Evolutionary conservation across 371 early-diverging fungal genomes (phyloP), one percentile per base, ranked within the genome.

Genomic region (Apophysomyces variabilis): DNA sequence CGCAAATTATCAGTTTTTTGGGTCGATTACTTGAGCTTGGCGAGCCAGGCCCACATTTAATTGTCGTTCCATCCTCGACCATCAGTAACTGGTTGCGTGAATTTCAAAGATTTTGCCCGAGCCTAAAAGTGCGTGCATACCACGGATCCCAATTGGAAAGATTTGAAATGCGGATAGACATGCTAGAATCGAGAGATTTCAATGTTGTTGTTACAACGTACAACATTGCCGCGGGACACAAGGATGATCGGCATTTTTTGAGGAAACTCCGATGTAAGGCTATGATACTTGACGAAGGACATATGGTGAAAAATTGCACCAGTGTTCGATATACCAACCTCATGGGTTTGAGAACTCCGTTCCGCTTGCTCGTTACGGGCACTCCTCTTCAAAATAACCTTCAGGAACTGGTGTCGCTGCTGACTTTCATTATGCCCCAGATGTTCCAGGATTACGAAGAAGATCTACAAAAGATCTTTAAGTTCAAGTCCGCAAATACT

Each of bases 211-310:
- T 94, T 4, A 93, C 93, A 0, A 90, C 89, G 3, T 94, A 96
- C 70, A 89, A 85, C 32, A 67, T 93, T n/a, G 94, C 94, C 0
- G 85, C 93, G 0, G 87, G 91, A 13, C 72, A 76, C 57, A 84
- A 83, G 61, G 87, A 91, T 5, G 96, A 95, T 66, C 83, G 94
- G n/a, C 68, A 67, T 39, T 94, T 94, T 66, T 74, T 96, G 43
- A 85, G 80, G 61, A 73, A 74, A 37, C 70, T 89, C 36, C 66
- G 64, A 11, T 81, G 77, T 41, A 58, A 82, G 58, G 82, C 90
- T 5, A 76, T 98, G 68, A 91, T 99, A 39, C 71, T 99, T 43
- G 99, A 99, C 75, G 99, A 99, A 78, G 99, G 98, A 0, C 99
- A 96, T 66, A 93, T 95, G 94, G 85, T 96, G 63, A 95, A 92